Conservation (phyloP, 345 rosid species). For the Aquilaria sinensis region DNA sequence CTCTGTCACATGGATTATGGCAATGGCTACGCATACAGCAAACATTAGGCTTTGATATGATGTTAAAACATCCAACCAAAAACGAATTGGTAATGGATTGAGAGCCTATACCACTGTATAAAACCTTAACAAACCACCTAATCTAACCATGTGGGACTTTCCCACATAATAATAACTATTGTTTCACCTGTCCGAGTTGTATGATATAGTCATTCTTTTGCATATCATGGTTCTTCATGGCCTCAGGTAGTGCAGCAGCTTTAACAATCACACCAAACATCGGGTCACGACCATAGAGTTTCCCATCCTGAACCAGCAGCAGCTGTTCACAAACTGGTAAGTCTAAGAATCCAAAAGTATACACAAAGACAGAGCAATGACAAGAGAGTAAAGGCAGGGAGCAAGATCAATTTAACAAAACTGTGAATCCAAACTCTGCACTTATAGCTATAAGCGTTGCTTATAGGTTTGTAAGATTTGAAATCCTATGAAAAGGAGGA, state of each 20-base stretch:
- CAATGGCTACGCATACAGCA: too few species aligned
- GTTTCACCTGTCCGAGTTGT: slow-evolving; percentile 69
- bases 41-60: too few species aligned
- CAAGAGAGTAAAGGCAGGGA: background rate
- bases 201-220: slow-evolving; percentile 64
- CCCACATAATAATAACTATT: background rate
- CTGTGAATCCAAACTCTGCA: background rate
- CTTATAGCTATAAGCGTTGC: too few species aligned
- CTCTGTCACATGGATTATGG: too few species aligned
- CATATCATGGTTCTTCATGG: slow-evolving; percentile 53
- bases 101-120: too few species aligned
- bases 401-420: slow-evolving; percentile 5
- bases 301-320: slow-evolving; percentile 95
- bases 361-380: background rate
- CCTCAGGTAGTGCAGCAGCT: slow-evolving; percentile 70
- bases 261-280: slow-evolving; percentile 57
- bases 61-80: too few species aligned
- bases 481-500: too few species aligned
- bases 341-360: slow-evolving; percentile 10
- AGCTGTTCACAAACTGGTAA: slow-evolving; percentile 41
- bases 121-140: too few species aligned
- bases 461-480: too few species aligned
- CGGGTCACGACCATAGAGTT: slow-evolving; percentile 84
- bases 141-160: too few species aligned
- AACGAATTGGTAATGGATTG: too few species aligned